Conservation (phyloP, 1,139 yeast genomes). For the Suzukiozyma palmioleophila region DNA sequence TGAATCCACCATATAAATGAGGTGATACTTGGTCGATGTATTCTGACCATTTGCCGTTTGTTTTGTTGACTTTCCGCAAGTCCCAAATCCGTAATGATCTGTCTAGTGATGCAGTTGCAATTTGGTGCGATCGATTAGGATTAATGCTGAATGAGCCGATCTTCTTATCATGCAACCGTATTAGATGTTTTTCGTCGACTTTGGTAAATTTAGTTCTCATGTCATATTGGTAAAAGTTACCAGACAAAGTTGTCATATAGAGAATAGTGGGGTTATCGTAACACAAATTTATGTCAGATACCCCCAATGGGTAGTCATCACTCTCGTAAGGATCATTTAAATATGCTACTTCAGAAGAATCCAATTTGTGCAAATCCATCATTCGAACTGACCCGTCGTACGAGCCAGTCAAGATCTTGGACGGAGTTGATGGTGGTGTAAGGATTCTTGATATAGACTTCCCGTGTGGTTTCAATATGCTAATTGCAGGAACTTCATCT, state of each 20-base stretch:
- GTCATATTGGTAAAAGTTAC: slow-evolving; percentile 73
- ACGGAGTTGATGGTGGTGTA: slow-evolving; percentile 46
- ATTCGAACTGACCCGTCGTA: slow-evolving; percentile 84
- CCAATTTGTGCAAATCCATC: slow-evolving; percentile 60
- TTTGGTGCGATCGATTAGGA: slow-evolving; percentile 54
- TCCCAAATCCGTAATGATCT: slow-evolving; percentile 86
- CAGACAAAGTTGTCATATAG: slow-evolving; percentile 72
- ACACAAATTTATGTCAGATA: slow-evolving; percentile 56
- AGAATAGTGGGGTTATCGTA: slow-evolving; percentile 46
- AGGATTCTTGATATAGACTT: slow-evolving; percentile 64
- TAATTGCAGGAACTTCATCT: slow-evolving; percentile 48
- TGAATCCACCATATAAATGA: slow-evolving; percentile 56
- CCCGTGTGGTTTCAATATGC: slow-evolving; percentile 69
- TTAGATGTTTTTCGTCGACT: slow-evolving; percentile 26
- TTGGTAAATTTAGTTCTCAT: slow-evolving; percentile 43
- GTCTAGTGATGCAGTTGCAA: slow-evolving; percentile 87
- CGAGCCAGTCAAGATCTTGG: slow-evolving; percentile 62
- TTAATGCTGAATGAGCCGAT: slow-evolving; percentile 84
- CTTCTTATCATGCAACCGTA: slow-evolving; percentile 79
- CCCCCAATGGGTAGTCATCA: slow-evolving; percentile 40
- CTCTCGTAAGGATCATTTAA: slow-evolving; percentile 48
- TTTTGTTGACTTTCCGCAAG: slow-evolving; percentile 47
- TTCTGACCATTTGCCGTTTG: slow-evolving; percentile 37
- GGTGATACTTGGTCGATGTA: slow-evolving; percentile 39
- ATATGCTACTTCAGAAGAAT: slow-evolving; percentile 54